Base-by-base conservation (phyloP, 2,329 filamentous ascomycete genomes). In the Diplodia corticola region DNA sequence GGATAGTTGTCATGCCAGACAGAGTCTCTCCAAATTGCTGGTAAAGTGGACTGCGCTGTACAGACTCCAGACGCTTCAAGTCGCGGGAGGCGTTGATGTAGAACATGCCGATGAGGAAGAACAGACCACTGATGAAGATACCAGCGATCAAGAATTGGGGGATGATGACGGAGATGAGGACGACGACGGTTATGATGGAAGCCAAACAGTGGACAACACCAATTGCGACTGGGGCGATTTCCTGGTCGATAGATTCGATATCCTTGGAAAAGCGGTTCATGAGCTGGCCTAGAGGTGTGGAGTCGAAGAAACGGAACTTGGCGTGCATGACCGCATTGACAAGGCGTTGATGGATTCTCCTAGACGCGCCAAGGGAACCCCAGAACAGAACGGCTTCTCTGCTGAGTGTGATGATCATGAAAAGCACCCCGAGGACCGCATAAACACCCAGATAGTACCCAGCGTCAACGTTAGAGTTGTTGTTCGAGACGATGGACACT, bases 221-320 rank as follows among this genome's bases (percentile, higher is more conserved):
- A 71, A 98, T 93, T 24, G 95, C 94, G 48, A 96, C 89, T 2
- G 93, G 92, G 0, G 95, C 93, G 67, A 99, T 91, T 77, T 99
- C 95, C 76, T 99, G 95, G 71, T 99, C 95, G 22, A 99, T 85
- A 12, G 93, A 89, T 77, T 99, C 93, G 15, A 99, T 86, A 76
- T 99, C 95, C 79, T 98, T 98, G 76, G 94, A 98, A 80, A 99
- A 99, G 22, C 95, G 88, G 79, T 99, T 99, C 89, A 98, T 98
- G 73, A 99, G 85, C 78, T 97, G 94, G 13, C 95, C 95, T 0
- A 98, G 86, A 2, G 95, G 95, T 0, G 95, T 99, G 1, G 94
- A 91, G 74, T 99, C 95, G 74, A 99, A 99, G 81, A 99, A 99
- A 75, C 91, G 93, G 83, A 99, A 98, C 76, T 93, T 94, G 33